Evolutionary conservation across 352 stramenopile genomes (phyloP), one percentile per base, ranked within the genome.

Genomic region (Pelagophyceae sp.): DNA sequence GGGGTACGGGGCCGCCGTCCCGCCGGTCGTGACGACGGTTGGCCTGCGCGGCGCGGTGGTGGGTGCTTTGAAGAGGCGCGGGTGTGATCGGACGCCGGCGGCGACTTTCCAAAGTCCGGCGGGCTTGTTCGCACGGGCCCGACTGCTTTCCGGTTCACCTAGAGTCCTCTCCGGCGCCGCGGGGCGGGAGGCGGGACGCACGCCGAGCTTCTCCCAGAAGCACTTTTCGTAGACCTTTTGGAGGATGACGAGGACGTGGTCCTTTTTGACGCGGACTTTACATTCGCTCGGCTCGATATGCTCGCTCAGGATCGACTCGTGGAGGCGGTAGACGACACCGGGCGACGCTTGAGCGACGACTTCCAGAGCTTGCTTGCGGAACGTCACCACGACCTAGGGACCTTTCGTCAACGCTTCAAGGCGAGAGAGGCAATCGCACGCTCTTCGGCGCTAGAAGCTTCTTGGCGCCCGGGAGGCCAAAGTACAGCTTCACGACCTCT

Each of bases 171-270:
- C 67, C 51, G n/a, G n/a, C n/a, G n/a, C n/a, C n/a, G n/a, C n/a
- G n/a, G n/a, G n/a, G n/a, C n/a, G n/a, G n/a, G n/a, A n/a, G n/a
- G n/a, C n/a, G n/a, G n/a, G n/a, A n/a, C n/a, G n/a, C n/a, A n/a
- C n/a, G n/a, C n/a, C n/a, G n/a, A n/a, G n/a, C n/a, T n/a, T n/a
- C 23, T 54, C 11, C 45, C 11, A 54, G 45, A 54, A 54, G 11
- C 11, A 54, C 11, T 54, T 23, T n/a, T 67, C 11, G 58, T 31
- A 11, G 11, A 33, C 58, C 58, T 67, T 67, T 11, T 35, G 58
- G 58, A 74, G 19, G 67, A 31, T 58, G 35, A 74, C 67, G 67
- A 74, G 17, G 67, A 74, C n/a, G 67, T 58, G 67, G 35, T 74
- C 37, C 1, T 11, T 74, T 37, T 74, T 74, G 35, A 74, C 67